Evolutionary conservation across 2,329 filamentous ascomycete species (phyloP).

Genomic region (Lasiodiplodia hormozganensis): DNA sequence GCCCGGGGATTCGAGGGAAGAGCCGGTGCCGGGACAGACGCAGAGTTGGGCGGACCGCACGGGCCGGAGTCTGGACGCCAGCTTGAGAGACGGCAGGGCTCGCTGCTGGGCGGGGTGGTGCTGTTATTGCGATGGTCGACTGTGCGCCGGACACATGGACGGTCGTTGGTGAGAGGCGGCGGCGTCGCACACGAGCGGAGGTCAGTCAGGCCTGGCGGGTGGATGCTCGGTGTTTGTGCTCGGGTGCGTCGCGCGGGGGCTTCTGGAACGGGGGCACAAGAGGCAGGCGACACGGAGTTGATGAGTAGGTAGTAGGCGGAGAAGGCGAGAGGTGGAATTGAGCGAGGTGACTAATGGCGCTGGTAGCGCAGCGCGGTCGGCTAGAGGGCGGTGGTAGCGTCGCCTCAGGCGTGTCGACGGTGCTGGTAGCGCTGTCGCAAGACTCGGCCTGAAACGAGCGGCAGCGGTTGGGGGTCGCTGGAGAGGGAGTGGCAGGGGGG

Average conservation of each 20-base stretch:
- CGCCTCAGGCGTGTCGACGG: slow-evolving; percentile 29
- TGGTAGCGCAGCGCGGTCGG: slow-evolving; percentile 26
- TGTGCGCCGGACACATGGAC: slow-evolving; percentile 1
- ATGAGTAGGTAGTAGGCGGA: slow-evolving; percentile 11
- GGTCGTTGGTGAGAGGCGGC: not conserved
- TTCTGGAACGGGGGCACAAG: slow-evolving; percentile 44
- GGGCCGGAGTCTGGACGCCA: slow-evolving; percentile 45
- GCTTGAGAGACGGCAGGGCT: slow-evolving; percentile 38
- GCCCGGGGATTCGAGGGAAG: not conserved
- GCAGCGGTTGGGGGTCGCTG: slow-evolving; percentile 22
- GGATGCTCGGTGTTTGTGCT: not conserved
- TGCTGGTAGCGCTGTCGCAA: slow-evolving; percentile 29
- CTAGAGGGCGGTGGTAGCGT: slow-evolving; percentile 30
- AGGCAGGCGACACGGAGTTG: slow-evolving; percentile 25
- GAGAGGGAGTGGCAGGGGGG: slow-evolving; percentile 28
- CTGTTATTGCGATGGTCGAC: slow-evolving; percentile 1
- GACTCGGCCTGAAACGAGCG: slow-evolving; percentile 30
- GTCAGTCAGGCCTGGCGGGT: not conserved
- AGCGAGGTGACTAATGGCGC: slow-evolving; percentile 20
- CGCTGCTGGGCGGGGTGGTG: not conserved
- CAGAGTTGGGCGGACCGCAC: slow-evolving; percentile 34
- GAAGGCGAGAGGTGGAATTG: slow-evolving; percentile 8
- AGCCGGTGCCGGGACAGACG: slow-evolving; percentile 42
- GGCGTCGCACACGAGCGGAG: slow-evolving; percentile 12
- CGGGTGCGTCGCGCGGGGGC: slow-evolving; percentile 30